phyloP scores from a whole-genome alignment of 441 rosid genomes.

The Metrosideros polymorpha region DNA sequence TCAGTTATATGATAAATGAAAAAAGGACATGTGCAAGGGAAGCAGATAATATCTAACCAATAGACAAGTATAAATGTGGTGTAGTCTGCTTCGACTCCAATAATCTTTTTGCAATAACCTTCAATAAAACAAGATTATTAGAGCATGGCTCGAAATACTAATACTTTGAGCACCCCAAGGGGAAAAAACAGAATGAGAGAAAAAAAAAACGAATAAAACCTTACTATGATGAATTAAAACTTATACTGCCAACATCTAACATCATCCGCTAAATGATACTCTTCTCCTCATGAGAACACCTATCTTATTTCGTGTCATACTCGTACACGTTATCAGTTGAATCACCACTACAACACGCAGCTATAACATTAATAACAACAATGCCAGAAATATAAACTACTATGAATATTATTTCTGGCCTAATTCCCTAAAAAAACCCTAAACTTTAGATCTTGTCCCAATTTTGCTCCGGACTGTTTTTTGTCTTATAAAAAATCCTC shows the following conservation, averaged over 20 bases:
- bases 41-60: neutral
- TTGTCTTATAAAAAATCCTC: neutral
- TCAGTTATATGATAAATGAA: slow-evolving; percentile 16
- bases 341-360: neutral
- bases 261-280: neutral
- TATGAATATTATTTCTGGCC: neutral
- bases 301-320: neutral
- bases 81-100: slow-evolving; percentile 93
- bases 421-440: neutral
- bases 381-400: neutral
- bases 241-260: neutral
- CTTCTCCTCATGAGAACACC: neutral
- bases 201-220: neutral
- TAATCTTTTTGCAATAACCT: slow-evolving; percentile 86
- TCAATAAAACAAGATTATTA: slow-evolving; percentile 6
- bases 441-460: neutral
- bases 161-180: neutral
- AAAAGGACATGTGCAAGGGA: slow-evolving; percentile 1
- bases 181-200: neutral
- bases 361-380: neutral
- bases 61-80: slow-evolving; percentile 85
- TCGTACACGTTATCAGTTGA: neutral
- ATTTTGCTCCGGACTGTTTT: neutral
- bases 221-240: neutral
- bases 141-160: neutral